Evolutionary conservation across 208 protist genomes (phyloP).

Genomic region (Trypanosoma boissoni): DNA sequence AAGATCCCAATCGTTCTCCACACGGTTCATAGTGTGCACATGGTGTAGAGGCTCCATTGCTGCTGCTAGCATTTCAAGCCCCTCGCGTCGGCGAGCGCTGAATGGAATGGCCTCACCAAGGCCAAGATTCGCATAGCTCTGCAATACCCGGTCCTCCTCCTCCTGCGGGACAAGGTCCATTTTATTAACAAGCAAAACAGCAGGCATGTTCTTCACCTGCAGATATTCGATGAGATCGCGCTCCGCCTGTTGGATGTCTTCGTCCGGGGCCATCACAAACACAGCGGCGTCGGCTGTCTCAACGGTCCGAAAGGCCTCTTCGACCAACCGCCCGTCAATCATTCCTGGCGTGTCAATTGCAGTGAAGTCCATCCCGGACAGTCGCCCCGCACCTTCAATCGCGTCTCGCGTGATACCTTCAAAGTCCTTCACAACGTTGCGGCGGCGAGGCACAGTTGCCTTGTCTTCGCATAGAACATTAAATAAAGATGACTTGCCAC

Average conservation of each 20-base stretch:
- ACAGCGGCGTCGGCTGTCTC: conserved; percentile 82
- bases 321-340: conserved; percentile 67
- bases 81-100: conserved; percentile 55
- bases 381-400: conserved; percentile 64
- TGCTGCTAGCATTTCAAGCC: conserved; percentile 70
- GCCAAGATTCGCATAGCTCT: conserved; percentile 56
- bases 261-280: conserved; percentile 75
- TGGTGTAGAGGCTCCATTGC: conserved; percentile 79
- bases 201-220: conserved; percentile 66
- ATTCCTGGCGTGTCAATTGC: conserved; percentile 89
- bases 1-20: conserved; percentile 87
- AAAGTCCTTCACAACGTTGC: conserved; percentile 81
- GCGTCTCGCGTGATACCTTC: conserved; percentile 88
- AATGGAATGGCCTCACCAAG: conserved; percentile 76
- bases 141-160: conserved; percentile 49
- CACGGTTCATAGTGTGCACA: conserved; percentile 67
- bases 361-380: conserved; percentile 83
- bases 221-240: conserved; percentile 61
- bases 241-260: conserved; percentile 63
- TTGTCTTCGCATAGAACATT: conserved; percentile 77
- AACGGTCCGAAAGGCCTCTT: conserved; percentile 82
- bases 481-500: conserved; percentile 89
- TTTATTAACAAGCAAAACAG: conserved; percentile 85
- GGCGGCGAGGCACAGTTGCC: conserved; percentile 43
- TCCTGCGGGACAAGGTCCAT: conserved; percentile 74